Base-by-base conservation (phyloP, 1,284 basidiomycete genomes). In the Tilletiaria anomala region DNA sequence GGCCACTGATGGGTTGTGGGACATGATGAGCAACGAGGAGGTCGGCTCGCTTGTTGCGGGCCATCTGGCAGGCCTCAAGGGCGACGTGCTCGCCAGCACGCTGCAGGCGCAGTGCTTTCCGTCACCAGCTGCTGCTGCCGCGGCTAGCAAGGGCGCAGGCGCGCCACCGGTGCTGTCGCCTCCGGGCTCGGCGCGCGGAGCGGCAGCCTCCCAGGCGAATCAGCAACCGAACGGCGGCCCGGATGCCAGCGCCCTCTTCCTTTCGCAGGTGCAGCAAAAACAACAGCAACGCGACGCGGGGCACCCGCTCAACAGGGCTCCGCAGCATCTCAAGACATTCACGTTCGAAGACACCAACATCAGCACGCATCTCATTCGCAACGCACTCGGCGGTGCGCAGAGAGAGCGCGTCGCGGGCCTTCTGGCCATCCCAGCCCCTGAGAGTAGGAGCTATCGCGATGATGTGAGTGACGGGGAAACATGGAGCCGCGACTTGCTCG, bases 1-100 rank as follows among this genome's bases (percentile, higher is more conserved):
- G 51, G 88, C 87, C 1, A 91, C 87, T 0, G 88, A 93, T 59
- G 89, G 89, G 12, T 74, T 96, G 39, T 96, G 89, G 86, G 93
- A 99, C 69, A 74, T 83, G 53, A 74, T 97, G 42, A 82, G 82
- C 48, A 93, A 88, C n/a, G 80, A 88, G 63, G 89, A 97, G 57
- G 86, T 89, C 5, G 87, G 93, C 37, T 75, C 81, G 14, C 78
- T 99, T 17, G 70, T 65, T 6, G 61, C 62, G 3, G 61, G 60
- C n/a, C 62, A 65, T 35, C 47, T 65, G 5, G 57, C 53, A 1
- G 58, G 58, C 17, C 48, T 56, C 44, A 54, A 57, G 37, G 62
- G 62, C 11, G 48, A 47, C 20, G 48, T 64, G 26, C 47, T 42
- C 6, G 59, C 57, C 6, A 47, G 47, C 2, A 56, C 55, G 19